Percentiles rank a stretch among this genome's conserved stretches.
These are phyloP conservation scores for Nicotiana undulata DNA, from an alignment of 257 asterid genomes.

Conservation along the genomic window DNA sequence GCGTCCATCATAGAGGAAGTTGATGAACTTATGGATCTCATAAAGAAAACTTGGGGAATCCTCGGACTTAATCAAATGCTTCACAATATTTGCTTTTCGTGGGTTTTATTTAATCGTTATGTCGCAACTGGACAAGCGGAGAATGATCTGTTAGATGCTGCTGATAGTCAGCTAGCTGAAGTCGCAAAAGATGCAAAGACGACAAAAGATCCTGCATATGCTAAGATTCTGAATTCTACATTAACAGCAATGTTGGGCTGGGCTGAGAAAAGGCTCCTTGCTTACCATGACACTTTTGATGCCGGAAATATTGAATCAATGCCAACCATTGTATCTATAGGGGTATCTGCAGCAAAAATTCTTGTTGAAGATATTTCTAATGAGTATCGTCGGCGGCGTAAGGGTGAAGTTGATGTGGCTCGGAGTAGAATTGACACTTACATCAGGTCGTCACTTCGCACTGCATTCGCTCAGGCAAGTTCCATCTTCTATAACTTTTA, in stretches of 20 bases:
- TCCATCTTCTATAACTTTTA: slow-evolving; percentile 2
- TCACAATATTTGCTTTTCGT: slow-evolving; percentile 82
- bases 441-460: slow-evolving; percentile 92
- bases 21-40: slow-evolving; percentile 91
- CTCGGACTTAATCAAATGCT: slow-evolving; percentile 86
- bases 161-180: slow-evolving; percentile 76
- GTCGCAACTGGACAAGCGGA: slow-evolving; percentile 87
- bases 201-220: slow-evolving; percentile 65
- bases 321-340: slow-evolving; percentile 84
- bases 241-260: slow-evolving; percentile 92
- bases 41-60: slow-evolving; percentile 89
- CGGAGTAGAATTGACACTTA: slow-evolving; percentile 93
- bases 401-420: slow-evolving; percentile 83
- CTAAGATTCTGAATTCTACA: slow-evolving; percentile 74
- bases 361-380: slow-evolving; percentile 94
- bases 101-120: slow-evolving; percentile 86
- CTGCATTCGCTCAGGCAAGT: slow-evolving; percentile 99
- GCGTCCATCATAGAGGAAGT: slow-evolving; percentile 77
- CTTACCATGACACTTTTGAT: slow-evolving; percentile 92
- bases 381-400: slow-evolving; percentile 88
- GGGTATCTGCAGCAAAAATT: slow-evolving; percentile 78
- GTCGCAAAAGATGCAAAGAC: slow-evolving; percentile 86
- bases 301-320: slow-evolving; percentile 66
- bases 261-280: slow-evolving; percentile 98
- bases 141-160: slow-evolving; percentile 67